phyloP scores from a whole-genome alignment of 129 eudicot species.

The Solidago caesia region DNA sequence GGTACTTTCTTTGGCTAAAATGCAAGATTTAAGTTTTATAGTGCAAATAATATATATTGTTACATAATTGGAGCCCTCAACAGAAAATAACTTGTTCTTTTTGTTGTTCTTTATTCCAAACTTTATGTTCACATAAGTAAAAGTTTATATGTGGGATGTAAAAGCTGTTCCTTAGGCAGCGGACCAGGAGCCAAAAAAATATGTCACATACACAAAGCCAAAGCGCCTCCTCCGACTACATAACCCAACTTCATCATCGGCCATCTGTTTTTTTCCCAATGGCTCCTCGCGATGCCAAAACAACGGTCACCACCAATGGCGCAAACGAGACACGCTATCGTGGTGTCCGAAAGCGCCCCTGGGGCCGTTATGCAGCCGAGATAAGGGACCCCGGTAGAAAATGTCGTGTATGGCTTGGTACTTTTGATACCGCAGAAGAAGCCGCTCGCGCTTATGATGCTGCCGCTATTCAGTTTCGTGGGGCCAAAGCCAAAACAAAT shows the following conservation, averaged over 20 bases:
- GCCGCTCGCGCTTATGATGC: slow-evolving; percentile 41
- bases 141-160: slow-evolving; percentile 16
- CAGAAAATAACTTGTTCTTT: background rate
- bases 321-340: slow-evolving; percentile 7
- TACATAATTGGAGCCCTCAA: background rate
- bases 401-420: slow-evolving; percentile 29
- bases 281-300: too few relatives aligned
- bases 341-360: slow-evolving; percentile 10
- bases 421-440: slow-evolving; percentile 35
- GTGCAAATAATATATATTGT: slow-evolving; percentile 4
- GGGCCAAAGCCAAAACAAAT: slow-evolving; percentile 4
- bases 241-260: background rate
- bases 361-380: slow-evolving; percentile 32
- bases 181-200: slow-evolving; percentile 18
- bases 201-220: slow-evolving; percentile 6
- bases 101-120: background rate
- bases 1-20: background rate
- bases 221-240: background rate
- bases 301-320: background rate
- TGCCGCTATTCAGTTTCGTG: slow-evolving; percentile 46
- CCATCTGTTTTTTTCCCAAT: too few relatives aligned
- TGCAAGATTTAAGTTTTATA: too few relatives aligned
- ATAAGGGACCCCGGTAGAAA: slow-evolving; percentile 30
- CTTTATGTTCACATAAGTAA: slow-evolving; percentile 7
- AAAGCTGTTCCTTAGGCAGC: slow-evolving; percentile 24